Conservation (phyloP, 75 land plant species). For the Ceratopteris richardii region DNA sequence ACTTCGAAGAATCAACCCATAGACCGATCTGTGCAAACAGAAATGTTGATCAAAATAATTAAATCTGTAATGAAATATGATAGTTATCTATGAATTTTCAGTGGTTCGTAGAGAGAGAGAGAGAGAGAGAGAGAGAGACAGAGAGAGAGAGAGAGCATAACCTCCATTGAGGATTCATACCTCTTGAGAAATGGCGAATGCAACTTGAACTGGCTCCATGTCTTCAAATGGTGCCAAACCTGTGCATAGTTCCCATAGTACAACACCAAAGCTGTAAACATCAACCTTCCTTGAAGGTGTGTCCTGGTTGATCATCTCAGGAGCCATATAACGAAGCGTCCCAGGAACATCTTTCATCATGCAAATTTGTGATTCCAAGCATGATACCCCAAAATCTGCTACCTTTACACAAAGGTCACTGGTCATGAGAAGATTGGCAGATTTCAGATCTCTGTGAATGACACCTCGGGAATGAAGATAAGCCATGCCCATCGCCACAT, state of each 20-base stretch:
- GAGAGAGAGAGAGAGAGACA: neutral
- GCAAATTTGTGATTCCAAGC: constrained; percentile 44
- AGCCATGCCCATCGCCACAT: constrained; percentile 67
- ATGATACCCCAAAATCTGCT: constrained; percentile 72
- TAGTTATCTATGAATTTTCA: neutral
- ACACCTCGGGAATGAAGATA: constrained; percentile 59
- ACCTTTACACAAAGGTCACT: constrained; percentile 38
- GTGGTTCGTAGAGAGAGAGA: neutral
- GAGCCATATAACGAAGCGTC: constrained; percentile 67
- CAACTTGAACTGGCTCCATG: constrained; percentile 51
- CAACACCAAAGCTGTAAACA: constrained; percentile 66
- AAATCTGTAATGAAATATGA: neutral
- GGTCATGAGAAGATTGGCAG: constrained; percentile 45
- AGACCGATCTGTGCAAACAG: too few species aligned
- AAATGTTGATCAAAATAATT: too few species aligned
- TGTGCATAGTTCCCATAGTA: constrained; percentile 56
- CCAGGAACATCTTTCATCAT: constrained; percentile 38
- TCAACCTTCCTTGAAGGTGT: constrained; percentile 43
- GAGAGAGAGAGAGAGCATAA: neutral
- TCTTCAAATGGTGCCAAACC: constrained; percentile 44
- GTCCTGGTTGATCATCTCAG: constrained; percentile 49
- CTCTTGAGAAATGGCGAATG: constrained; percentile 59
- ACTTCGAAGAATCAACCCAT: too few species aligned
- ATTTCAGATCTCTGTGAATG: constrained; percentile 61
- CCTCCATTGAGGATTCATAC: constrained; percentile 9